Evolutionary conservation across 345 rosid genomes (phyloP).

Genomic region (Syzygium aqueum): DNA sequence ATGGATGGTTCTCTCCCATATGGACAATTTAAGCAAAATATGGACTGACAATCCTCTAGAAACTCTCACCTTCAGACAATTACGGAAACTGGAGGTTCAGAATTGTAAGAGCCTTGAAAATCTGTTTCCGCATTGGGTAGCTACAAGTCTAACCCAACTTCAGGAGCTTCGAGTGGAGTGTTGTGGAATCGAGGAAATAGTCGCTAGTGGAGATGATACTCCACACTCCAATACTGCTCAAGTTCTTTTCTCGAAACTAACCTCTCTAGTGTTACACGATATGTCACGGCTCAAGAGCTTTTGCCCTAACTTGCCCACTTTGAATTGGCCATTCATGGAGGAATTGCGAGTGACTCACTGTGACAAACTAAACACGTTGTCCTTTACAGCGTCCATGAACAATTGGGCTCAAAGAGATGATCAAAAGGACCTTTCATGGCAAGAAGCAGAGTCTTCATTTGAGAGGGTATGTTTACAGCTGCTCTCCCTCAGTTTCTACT

Average conservation of each 20-base stretch:
- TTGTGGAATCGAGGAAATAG: not conserved
- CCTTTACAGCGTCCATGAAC: not conserved
- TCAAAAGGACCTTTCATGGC: rapidly evolving
- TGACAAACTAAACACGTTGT: not conserved
- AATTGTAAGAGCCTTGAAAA: not conserved
- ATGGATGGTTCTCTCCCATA: rapidly evolving
- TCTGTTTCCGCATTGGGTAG: not conserved
- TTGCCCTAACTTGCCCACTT: rapidly evolving
- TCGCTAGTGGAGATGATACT: not conserved
- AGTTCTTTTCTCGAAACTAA: not conserved
- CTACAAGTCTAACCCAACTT: not conserved
- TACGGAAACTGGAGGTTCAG: rapidly evolving
- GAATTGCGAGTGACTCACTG: not conserved
- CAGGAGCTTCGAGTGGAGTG: not conserved
- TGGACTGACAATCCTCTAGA: not conserved
- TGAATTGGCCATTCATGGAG: not conserved
- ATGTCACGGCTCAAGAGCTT: not conserved
- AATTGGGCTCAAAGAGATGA: not conserved
- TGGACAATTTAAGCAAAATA: not conserved
- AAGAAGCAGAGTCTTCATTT: not conserved
- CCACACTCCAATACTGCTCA: not conserved
- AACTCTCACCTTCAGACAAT: not conserved
- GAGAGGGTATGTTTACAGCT: not conserved
- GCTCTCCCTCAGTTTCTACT: not conserved
- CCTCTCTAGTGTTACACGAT: not conserved